A percentile compares a stretch with the other conserved stretches of the same genome.
These are phyloP conservation scores for Trypanosoma rangeli DNA, from an alignment of 208 protist species.

Conservation along the genomic window DNA sequence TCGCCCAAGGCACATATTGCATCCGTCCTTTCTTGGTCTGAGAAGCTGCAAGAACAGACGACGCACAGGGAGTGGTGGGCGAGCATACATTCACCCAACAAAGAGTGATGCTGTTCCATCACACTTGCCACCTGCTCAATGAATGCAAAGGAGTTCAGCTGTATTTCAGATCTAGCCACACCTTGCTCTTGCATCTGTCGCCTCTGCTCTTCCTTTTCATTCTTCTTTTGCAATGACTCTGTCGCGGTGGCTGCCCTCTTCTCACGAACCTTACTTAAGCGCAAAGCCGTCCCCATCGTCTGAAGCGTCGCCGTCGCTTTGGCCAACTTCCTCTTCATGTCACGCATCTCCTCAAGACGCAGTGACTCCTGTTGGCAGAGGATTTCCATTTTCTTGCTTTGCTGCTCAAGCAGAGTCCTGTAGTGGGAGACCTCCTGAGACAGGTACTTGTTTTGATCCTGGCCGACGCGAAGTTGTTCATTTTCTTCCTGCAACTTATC, in stretches of 20 bases:
- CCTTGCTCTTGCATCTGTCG: background rate
- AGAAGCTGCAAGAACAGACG: background rate
- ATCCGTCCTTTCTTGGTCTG: background rate
- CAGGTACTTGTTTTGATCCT: background rate
- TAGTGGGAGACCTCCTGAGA: slow-evolving; percentile 9
- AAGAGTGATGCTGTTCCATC: background rate
- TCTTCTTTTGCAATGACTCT: background rate
- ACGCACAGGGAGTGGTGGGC: background rate
- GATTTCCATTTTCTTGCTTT: background rate
- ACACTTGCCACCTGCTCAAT: background rate
- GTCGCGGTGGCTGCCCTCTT: slow-evolving; percentile 1
- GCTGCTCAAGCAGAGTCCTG: slow-evolving; percentile 5
- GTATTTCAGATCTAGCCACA: background rate
- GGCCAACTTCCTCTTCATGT: background rate
- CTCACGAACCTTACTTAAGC: slow-evolving; percentile 17
- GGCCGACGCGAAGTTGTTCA: background rate
- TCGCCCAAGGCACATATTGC: background rate
- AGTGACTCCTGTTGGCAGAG: background rate
- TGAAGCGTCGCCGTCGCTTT: slow-evolving; percentile 1
- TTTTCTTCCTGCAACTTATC: background rate
- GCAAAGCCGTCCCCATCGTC: slow-evolving; percentile 9
- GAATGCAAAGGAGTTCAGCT: background rate
- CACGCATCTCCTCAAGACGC: slow-evolving; percentile 6
- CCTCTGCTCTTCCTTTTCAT: background rate
- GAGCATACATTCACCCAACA: slow-evolving; percentile 2